Evolutionary conservation across 129 eudicot species (phyloP), one percentile per base, ranked within the genome.

Genomic region (Flaveria ramosissima): DNA sequence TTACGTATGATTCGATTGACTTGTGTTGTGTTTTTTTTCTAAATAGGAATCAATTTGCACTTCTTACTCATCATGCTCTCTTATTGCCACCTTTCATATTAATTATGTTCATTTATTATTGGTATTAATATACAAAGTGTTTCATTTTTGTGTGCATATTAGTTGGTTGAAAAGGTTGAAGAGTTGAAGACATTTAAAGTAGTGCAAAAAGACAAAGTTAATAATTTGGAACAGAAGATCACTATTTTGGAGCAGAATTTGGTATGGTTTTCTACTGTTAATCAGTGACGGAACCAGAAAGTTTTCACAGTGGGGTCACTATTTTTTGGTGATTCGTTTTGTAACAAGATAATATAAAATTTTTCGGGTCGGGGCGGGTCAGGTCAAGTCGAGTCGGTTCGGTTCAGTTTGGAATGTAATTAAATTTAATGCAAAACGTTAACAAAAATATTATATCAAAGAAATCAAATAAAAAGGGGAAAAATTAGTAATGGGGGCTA

Each of bases 101-200:
- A 45, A 13, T 48, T 59, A 45, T 59, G 51, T 59, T 8, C 17
- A 23, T 61, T 24, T 23, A 59, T 60, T 82, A 41, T 76, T 70
- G 46, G 67, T 72, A 17, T 51, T 62, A 0, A 16, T 6, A 21
- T 48, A 23, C 39, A 32, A 60, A 24, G 0, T 3, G 2, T 47
- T 68, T 4, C 20, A 1, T 48, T 57, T 70, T 27, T 3, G 6
- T 66, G 63, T 79, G 73, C 39, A 17, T 53, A 41, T 73, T 65
- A 93, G 95, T 68, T 90, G 84, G 36, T 73, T 47, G 17, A 79
- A 80, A 90, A 72, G 70, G 55, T 90, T 32, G 82, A 88, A 84
- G 95, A 86, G 74, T 85, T 90, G 69, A 83, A 77, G 84, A 66
- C 78, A 27, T 84, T 82, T 68, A 90, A 77, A 69, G 51, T 64